Evolutionary conservation across 208 protist genomes (phyloP), one percentile per base, ranked within the genome.

Genomic region (Trypanosoma theileri): DNA sequence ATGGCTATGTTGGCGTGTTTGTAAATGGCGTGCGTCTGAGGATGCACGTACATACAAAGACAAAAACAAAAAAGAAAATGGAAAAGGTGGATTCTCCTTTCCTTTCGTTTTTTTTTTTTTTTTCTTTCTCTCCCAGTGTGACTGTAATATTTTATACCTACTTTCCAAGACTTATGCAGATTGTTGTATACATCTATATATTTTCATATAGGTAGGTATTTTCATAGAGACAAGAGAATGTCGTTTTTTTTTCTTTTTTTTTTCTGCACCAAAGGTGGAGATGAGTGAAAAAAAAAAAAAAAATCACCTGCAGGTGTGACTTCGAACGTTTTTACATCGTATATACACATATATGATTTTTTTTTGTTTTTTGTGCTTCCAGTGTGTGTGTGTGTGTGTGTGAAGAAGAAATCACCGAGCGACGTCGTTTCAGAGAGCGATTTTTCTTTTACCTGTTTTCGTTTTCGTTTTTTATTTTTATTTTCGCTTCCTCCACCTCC

Each of bases 381-480:
- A 35, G 28, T 35, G 28, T 35, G 28, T 35, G 6, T 1, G 28
- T 35, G 28, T 35, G 6, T 35, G 6, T 35, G 6, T 35, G 28
- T 35, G 28, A 35, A 35, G 6, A 35, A 6, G 28, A 35, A 35
- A 6, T 35, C 6, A 35, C 6, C 28, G 6, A 8, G 28, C 28
- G 6, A 35, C 28, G 28, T 35, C 1, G 28, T 35, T 35, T 35
- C 28, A 35, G 28, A 7, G 3, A 41, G 28, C 19, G 13, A 56
- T 56, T 56, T 1, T 56, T 24, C 3, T 26, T 26, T 28, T 56
- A 7, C 24, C 17, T 54, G 22, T n/a, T 6, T 35, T 35, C 6
- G 6, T 35, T 48, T 45, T 60, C 17, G 62, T 52, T 71, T 59
- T 63, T 48, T 71, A 45, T 71, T 3, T 51, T 63, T 71, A 17